Evolutionary conservation across 495 filamentous ascomycete genomes (phyloP), one percentile per base, ranked within the genome.

Genomic region (Aspergillus wentii): DNA sequence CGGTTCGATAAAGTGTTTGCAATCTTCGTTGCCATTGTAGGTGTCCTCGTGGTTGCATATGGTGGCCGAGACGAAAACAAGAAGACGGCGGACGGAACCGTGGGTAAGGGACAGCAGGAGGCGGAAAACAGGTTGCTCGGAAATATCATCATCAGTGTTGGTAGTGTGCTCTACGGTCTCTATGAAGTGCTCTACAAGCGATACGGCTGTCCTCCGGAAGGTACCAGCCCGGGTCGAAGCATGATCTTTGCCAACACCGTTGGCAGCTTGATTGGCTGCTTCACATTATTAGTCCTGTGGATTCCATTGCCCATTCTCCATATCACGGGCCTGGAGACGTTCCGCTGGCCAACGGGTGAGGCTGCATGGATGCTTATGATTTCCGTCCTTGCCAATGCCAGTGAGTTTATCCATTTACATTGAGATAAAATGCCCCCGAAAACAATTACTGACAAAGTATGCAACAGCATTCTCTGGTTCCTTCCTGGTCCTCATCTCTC

Each of bases 101-200:
- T 63, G 0, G 65, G 64, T 13, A 61, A 53, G 27, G 69, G 59
- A 10, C 61, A 72, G 10, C 54, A 66, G 13, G 64, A 83, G 52
- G 74, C 74, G 1, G 49, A 69, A 32, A 75, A 78, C 39, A 68
- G 91, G 2, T 60, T 88, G 3, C 46, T 86, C 1, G 92, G 92
- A 1, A 98, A 98, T 55, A 57, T 96, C 31, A 76, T 97, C 55
- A 97, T 98, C 48, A 90, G 90, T 3, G 59, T 88, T n/a, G 92
- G 92, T 4, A 91, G 85, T 41, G 82, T 98, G 15, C 71, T 98
- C 11, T 98, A 98, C 58, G 92, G 92, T 0, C 79, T 98, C 23
- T 98, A 98, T 60, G 92, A 98, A 62, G 92, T 98, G 17, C 57
- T 98, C 30, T 98, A 97, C 62, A 98, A 98, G 68, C 78, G 79